A percentile compares a stretch with the other conserved stretches of the same genome.
These are phyloP conservation scores for Maudiozyma pseudohumilis DNA, from an alignment of 805 yeast genomes.

Conservation along the genomic window DNA sequence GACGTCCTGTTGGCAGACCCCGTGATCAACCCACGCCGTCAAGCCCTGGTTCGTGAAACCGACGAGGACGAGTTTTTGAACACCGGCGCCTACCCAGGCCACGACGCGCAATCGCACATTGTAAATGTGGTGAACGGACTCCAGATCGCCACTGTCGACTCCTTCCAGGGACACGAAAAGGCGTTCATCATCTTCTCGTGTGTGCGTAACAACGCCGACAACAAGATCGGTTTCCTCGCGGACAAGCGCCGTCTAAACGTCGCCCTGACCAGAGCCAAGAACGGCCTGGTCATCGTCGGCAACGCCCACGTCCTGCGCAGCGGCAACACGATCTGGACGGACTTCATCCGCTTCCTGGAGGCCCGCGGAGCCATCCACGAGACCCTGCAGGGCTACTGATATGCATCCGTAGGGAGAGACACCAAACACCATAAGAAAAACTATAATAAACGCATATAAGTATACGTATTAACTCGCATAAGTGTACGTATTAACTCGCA, in stretches of 20 bases:
- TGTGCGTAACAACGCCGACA: constrained; percentile 53
- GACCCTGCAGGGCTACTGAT: constrained; percentile 15
- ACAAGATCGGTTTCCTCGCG: constrained; percentile 50
- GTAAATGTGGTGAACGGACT: constrained; percentile 34
- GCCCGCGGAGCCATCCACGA: constrained; percentile 26
- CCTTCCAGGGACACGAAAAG: constrained; percentile 87
- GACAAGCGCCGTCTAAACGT: constrained; percentile 60
- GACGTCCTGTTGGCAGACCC: constrained; percentile 38
- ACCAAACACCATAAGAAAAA: neutral
- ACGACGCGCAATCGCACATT: constrained; percentile 6
- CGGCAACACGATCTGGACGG: constrained; percentile 42
- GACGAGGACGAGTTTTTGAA: constrained; percentile 52
- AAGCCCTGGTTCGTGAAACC: constrained; percentile 39
- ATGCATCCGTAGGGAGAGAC: neutral
- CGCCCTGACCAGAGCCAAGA: constrained; percentile 60
- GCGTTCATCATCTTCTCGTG: constrained; percentile 70
- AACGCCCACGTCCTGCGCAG: constrained; percentile 39
- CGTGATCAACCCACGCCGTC: constrained; percentile 45
- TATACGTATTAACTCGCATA: no score
- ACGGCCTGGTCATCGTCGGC: constrained; percentile 56
- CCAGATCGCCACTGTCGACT: constrained; percentile 61
- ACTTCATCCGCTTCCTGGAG: constrained; percentile 36
- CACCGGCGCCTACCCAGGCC: constrained; percentile 16
- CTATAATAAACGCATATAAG: neutral
- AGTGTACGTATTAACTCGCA: no score